Evolutionary conservation across 352 stramenopile genomes (phyloP).

Genomic region (Blastocystis sp.): DNA sequence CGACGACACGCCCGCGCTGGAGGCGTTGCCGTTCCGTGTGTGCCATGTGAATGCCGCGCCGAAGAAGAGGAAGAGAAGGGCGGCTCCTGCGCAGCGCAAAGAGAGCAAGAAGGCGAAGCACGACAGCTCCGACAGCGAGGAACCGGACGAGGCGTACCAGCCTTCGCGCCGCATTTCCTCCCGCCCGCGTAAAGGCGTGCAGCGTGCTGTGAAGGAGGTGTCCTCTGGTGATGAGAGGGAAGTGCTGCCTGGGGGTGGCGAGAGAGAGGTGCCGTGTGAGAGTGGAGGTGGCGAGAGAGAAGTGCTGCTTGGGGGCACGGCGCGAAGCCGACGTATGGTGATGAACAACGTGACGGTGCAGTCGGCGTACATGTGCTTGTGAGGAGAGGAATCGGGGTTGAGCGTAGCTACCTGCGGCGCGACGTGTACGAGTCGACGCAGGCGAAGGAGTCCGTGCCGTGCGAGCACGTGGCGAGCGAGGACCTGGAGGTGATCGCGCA

Average conservation of each 20-base stretch:
- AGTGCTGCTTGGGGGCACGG: neutral
- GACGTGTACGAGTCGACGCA: conserved; percentile 4
- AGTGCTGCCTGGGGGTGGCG: too few species aligned
- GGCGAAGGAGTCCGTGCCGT: neutral
- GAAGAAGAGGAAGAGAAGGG: neutral
- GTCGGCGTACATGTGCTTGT: conserved; percentile 67
- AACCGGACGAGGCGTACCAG: neutral
- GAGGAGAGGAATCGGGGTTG: neutral
- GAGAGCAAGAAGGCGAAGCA: neutral
- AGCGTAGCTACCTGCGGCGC: conserved; percentile 16
- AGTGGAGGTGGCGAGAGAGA: neutral
- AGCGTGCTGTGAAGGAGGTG: too few species aligned
- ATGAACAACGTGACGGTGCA: conserved; percentile 37
- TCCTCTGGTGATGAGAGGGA: too few species aligned
- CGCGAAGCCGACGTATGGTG: conserved; percentile 42
- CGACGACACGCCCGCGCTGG: neutral
- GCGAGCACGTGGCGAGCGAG: neutral
- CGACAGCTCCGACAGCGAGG: neutral
- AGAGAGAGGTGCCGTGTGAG: too few species aligned
- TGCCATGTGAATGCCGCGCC: neutral
- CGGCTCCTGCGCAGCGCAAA: neutral
- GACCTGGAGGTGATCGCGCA: conserved; percentile 6
- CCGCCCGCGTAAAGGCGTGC: too few species aligned
- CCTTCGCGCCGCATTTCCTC: neutral
- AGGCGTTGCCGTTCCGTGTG: neutral